phyloP scores from a whole-genome alignment of 352 stramenopile species.

The Phytophthora podocarpi region DNA sequence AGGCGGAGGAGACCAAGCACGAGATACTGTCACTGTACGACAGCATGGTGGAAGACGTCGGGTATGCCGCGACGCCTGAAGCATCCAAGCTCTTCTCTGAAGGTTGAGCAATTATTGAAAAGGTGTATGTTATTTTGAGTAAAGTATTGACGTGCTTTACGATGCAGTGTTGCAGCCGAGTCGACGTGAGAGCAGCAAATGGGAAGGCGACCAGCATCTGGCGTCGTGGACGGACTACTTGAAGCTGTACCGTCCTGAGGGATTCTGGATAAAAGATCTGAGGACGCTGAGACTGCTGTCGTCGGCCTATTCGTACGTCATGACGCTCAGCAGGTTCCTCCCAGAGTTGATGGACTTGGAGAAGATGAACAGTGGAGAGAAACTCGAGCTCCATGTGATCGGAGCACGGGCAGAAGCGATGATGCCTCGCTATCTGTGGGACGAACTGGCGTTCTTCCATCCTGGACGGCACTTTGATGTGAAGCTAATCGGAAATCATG shows the following conservation, averaged over 20 bases:
- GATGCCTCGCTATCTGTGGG: constrained; percentile 76
- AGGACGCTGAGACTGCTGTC: constrained; percentile 57
- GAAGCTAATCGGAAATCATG: constrained; percentile 71
- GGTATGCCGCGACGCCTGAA: constrained; percentile 40
- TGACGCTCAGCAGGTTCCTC: constrained; percentile 62
- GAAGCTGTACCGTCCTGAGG: constrained; percentile 41
- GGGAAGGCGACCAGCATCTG: constrained; percentile 10
- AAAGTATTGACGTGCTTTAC: not conserved
- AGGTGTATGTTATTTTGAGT: constrained; percentile 4
- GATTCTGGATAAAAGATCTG: constrained; percentile 36
- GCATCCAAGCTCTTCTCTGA: constrained; percentile 50
- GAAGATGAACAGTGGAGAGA: not conserved
- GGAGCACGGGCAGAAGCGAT: constrained; percentile 75
- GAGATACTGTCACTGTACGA: constrained; percentile 47
- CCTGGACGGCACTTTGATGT: constrained; percentile 43
- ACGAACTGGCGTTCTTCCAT: constrained; percentile 56
- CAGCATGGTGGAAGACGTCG: constrained; percentile 47
- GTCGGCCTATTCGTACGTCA: constrained; percentile 71
- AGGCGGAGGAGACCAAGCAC: constrained; percentile 23
- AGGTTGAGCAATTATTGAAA: constrained; percentile 33
- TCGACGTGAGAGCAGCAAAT: constrained; percentile 25
- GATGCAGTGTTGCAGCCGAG: constrained; percentile 37
- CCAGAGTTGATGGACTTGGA: constrained; percentile 20
- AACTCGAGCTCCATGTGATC: constrained; percentile 55
- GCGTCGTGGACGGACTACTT: constrained; percentile 55